Conservation (phyloP, 169 alveolate genomes). For the Cyclospora cayetanensis region DNA sequence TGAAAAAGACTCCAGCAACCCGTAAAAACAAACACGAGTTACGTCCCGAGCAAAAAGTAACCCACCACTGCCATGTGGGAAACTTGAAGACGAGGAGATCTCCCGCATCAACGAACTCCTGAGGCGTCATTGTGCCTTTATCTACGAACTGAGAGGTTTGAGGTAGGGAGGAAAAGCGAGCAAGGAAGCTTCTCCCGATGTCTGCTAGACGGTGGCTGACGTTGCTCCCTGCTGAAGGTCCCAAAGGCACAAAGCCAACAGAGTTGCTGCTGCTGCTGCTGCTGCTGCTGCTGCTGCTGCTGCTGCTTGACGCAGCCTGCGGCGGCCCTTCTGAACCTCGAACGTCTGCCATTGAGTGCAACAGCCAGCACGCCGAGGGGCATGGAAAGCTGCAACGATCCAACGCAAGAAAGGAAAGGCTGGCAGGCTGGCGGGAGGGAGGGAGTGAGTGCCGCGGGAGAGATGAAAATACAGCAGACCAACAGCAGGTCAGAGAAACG, state of each 20-base stretch:
- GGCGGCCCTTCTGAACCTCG: not conserved
- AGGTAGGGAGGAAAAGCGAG: constrained; percentile 74
- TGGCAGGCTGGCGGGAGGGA: too few relatives aligned
- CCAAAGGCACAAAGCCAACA: not conserved
- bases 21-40: too few relatives aligned
- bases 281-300: not conserved
- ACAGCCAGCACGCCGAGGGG: not conserved
- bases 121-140: constrained; percentile 88
- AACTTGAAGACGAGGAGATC: constrained; percentile 84
- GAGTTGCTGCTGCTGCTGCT: not conserved
- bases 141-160: constrained; percentile 85
- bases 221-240: constrained; percentile 22
- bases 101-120: constrained; percentile 89
- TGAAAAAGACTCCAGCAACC: not conserved
- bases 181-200: constrained; percentile 37
- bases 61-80: constrained; percentile 90
- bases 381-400: not conserved
- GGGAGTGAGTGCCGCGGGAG: too few relatives aligned
- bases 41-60: too few relatives aligned
- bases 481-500: too few relatives aligned
- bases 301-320: constrained; percentile 13
- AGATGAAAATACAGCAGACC: too few relatives aligned
- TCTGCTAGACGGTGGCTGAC: constrained; percentile 71
- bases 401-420: too few relatives aligned
- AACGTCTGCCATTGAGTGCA: too few relatives aligned